Percentiles rank a stretch among this genome's conserved stretches.
phyloP scores from a whole-genome alignment of 2,329 filamentous ascomycete genomes.

The Xylaria sp. region DNA sequence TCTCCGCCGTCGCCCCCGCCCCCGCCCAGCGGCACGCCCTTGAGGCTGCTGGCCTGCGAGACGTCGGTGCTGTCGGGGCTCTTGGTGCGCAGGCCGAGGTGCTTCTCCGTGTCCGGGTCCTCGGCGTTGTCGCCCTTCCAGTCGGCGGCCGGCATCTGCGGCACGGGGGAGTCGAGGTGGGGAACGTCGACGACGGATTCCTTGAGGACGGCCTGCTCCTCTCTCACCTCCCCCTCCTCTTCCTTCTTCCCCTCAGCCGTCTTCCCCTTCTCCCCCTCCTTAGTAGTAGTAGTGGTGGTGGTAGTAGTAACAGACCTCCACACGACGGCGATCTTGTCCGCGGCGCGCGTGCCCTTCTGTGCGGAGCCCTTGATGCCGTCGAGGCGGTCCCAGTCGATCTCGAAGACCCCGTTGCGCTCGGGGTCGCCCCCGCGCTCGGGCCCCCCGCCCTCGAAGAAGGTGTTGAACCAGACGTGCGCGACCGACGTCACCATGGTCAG shows the following conservation, averaged over 20 bases:
- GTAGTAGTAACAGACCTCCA: conserved; percentile 75
- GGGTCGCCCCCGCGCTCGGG: conserved; percentile 68
- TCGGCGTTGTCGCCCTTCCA: conserved; percentile 67
- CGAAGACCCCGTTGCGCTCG: conserved; percentile 66
- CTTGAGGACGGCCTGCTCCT: too few species aligned
- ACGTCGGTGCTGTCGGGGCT: conserved; percentile 67
- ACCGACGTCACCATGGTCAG: conserved; percentile 90
- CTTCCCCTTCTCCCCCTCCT: too few species aligned
- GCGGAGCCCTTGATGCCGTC: conserved; percentile 93
- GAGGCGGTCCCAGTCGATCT: conserved; percentile 68
- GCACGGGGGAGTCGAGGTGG: conserved; percentile 66
- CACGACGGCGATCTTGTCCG: conserved; percentile 82
- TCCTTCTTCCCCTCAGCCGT: too few species aligned
- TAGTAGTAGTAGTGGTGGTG: too few species aligned
- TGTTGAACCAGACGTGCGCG: conserved; percentile 96
- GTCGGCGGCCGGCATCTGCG: conserved; percentile 70
- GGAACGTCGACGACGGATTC: conserved; percentile 64
- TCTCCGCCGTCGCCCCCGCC: conserved; percentile 22
- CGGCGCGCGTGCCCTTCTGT: conserved; percentile 77
- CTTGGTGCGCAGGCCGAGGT: conserved; percentile 68
- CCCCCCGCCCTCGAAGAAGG: conserved; percentile 84
- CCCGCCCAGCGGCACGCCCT: conserved; percentile 39
- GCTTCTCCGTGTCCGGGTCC: conserved; percentile 57
- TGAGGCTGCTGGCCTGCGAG: conserved; percentile 73
- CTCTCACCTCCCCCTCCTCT: conserved; percentile 17